These are phyloP conservation scores for Madurella mycetomatis DNA, from an alignment of 2,329 filamentous ascomycete species.

Conservation along the genomic window DNA sequence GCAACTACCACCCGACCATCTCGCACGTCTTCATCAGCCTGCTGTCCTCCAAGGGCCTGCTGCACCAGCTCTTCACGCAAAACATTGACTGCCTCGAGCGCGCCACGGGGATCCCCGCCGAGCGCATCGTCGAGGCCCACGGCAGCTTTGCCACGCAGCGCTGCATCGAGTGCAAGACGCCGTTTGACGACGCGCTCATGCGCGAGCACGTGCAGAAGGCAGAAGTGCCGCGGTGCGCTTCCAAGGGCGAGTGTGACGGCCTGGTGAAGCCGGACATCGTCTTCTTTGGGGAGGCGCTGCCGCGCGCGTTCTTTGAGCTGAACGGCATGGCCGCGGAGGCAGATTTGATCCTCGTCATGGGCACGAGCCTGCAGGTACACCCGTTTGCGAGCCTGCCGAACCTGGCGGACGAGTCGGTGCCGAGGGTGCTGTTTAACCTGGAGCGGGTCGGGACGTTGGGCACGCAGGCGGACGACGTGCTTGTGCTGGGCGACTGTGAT, in stretches of 20 bases:
- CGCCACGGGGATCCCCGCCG: conserved; percentile 72
- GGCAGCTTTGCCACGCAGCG: conserved; percentile 89
- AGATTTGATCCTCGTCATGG: conserved; percentile 72
- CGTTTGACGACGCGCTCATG: conserved; percentile 73
- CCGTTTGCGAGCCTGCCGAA: conserved; percentile 81
- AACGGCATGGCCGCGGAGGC: conserved; percentile 43
- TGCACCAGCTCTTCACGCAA: conserved; percentile 89
- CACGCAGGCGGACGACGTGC: conserved; percentile 73
- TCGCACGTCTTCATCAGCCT: conserved; percentile 85
- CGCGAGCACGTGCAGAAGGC: conserved; percentile 60
- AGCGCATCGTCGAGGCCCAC: conserved; percentile 87
- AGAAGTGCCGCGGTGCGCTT: conserved; percentile 64
- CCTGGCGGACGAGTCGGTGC: conserved; percentile 56
- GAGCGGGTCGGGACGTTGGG: conserved; percentile 79
- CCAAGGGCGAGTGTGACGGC: conserved; percentile 58
- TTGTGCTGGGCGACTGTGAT: conserved; percentile 80
- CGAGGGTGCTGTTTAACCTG: conserved; percentile 82
- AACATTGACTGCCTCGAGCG: conserved; percentile 97
- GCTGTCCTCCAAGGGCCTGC: conserved; percentile 70
- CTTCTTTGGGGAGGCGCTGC: conserved; percentile 72
- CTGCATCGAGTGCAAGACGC: conserved; percentile 78
- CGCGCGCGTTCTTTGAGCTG: conserved; percentile 59
- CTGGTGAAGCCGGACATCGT: conserved; percentile 92
- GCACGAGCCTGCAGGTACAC: conserved; percentile 81
- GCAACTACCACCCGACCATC: conserved; percentile 81